Conservation (phyloP, 768 basidiomycete species). For the Lactarius quietus region DNA sequence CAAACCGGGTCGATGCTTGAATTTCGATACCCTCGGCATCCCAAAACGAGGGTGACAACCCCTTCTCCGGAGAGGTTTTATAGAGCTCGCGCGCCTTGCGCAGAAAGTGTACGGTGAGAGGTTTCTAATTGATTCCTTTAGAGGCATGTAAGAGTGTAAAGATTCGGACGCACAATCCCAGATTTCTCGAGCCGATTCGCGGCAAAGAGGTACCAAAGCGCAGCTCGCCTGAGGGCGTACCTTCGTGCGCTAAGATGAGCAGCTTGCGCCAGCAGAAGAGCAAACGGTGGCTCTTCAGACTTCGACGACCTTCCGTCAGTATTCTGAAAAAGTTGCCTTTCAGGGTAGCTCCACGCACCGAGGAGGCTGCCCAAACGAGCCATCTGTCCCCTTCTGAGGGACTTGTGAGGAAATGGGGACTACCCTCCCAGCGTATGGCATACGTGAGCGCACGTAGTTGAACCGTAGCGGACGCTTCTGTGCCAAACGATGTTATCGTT, state of each 20-base stretch:
- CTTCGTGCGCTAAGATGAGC: constrained; percentile 64
- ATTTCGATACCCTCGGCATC: constrained; percentile 56
- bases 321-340: not conserved
- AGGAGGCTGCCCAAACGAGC: constrained; percentile 82
- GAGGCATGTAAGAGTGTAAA: constrained; percentile 7
- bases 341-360: constrained; percentile 47
- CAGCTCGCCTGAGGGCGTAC: constrained; percentile 56
- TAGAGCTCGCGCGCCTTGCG: constrained; percentile 67
- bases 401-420: constrained; percentile 53
- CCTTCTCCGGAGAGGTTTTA: constrained; percentile 46
- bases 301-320: constrained; percentile 36
- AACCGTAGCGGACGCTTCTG: constrained; percentile 55
- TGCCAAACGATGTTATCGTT: constrained; percentile 39
- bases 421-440: constrained; percentile 74
- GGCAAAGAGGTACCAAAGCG: constrained; percentile 74
- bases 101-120: constrained; percentile 78
- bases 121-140: constrained; percentile 55
- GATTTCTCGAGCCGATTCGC: constrained; percentile 79
- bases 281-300: constrained; percentile 81
- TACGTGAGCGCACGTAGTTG: constrained; percentile 66
- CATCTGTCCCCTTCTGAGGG: constrained; percentile 75
- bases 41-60: constrained; percentile 79
- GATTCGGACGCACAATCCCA: constrained; percentile 61
- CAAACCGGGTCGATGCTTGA: constrained; percentile 44
- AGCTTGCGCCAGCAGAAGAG: constrained; percentile 77